phyloP scores from a whole-genome alignment of 177 flowering plant genomes.

The Telopea speciosissima region DNA sequence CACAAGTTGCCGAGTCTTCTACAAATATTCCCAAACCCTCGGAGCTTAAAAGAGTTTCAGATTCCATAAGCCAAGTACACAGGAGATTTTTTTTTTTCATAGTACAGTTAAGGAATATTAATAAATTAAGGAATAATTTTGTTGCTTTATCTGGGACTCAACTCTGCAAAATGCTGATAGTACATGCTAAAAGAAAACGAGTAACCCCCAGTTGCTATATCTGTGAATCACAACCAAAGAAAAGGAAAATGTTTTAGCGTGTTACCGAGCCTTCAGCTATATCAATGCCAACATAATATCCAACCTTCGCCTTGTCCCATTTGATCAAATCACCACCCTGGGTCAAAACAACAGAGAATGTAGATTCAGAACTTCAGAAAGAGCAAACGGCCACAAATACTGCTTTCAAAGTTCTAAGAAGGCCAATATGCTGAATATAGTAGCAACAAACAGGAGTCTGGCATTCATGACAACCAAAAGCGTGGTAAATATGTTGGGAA shows the following conservation, averaged over 20 bases:
- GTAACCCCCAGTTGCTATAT: too few species aligned
- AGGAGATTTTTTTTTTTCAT: neutral
- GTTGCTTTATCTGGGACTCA: neutral
- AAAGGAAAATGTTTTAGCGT: neutral
- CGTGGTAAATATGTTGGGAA: neutral
- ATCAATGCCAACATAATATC: constrained; percentile 95
- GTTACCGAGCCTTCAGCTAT: constrained; percentile 97
- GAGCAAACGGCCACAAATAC: neutral
- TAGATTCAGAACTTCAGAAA: neutral
- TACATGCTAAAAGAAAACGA: neutral
- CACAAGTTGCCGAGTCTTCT: neutral
- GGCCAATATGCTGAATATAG: neutral
- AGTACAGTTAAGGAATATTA: neutral
- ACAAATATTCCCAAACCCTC: too few species aligned
- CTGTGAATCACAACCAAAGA: neutral
- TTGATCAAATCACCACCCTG: constrained; percentile 98
- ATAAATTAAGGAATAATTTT: neutral
- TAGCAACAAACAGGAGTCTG: neutral
- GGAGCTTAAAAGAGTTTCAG: neutral
- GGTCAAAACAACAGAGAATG: neutral
- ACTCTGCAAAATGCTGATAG: neutral
- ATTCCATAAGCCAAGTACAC: neutral
- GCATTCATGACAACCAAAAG: neutral
- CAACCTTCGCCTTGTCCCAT: constrained; percentile 97
- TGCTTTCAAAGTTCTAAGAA: neutral